Percentiles rank a stretch among this genome's conserved stretches.
Conservation (phyloP, 768 basidiomycete species). For the Cyclocybe cylindracea region DNA sequence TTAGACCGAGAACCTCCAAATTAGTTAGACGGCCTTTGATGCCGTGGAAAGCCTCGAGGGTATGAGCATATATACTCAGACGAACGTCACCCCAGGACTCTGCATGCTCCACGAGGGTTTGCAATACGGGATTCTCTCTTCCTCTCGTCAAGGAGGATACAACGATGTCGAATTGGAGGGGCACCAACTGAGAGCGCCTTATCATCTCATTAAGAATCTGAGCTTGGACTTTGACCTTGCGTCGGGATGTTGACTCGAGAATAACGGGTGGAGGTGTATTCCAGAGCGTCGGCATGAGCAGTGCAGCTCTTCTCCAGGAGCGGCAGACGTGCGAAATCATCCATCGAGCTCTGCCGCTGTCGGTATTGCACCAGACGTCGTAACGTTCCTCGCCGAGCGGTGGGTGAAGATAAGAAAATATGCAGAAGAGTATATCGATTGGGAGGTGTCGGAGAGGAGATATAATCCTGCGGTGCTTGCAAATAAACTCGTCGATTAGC, state of each 20-base stretch:
- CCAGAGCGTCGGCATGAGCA: conserved; percentile 3
- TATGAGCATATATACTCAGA: too few relatives aligned
- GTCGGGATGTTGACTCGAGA: background rate
- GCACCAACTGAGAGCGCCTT: background rate
- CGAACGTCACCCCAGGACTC: too few relatives aligned
- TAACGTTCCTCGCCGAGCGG: background rate
- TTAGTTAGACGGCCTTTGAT: too few relatives aligned
- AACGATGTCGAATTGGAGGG: background rate
- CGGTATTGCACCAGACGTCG: background rate
- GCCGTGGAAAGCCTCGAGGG: too few relatives aligned
- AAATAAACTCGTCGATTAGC: background rate
- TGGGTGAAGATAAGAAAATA: background rate
- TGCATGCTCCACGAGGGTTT: too few relatives aligned
- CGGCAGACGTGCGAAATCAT: conserved; percentile 2
- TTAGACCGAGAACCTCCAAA: too few relatives aligned
- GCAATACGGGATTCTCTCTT: too few relatives aligned
- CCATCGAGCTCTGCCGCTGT: background rate
- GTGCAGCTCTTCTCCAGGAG: background rate
- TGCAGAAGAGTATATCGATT: background rate
- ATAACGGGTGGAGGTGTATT: background rate
- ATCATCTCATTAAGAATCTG: background rate
- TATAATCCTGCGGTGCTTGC: conserved; percentile 1
- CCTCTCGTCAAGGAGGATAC: too few relatives aligned
- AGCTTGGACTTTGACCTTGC: background rate
- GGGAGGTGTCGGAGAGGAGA: conserved; percentile 5